Evolutionary conservation across 768 basidiomycete genomes (phyloP).

Genomic region (Amanita polypyramis): DNA sequence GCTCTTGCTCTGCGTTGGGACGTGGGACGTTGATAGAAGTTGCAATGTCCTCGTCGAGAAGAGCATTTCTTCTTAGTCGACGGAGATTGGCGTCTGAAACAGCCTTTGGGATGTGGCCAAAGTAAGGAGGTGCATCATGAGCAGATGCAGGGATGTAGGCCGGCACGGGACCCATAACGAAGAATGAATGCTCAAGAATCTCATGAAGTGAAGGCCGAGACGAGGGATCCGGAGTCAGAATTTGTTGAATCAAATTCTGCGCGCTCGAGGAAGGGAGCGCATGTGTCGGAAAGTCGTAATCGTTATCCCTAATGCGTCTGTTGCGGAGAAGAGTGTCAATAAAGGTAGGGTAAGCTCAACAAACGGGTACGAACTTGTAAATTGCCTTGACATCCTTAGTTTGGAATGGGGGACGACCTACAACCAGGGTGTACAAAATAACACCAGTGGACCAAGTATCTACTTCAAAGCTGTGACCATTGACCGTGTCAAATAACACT

Average conservation of each 20-base stretch:
- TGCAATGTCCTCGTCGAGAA: conserved; percentile 54
- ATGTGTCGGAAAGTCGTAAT: conserved; percentile 85
- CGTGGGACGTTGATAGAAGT: conserved; percentile 33
- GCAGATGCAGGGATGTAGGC: conserved; percentile 72
- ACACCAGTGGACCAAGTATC: conserved; percentile 98
- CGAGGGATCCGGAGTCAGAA: conserved; percentile 78
- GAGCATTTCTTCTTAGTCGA: conserved; percentile 48
- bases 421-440: conserved; percentile 87
- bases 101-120: conserved; percentile 49
- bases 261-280: conserved; percentile 61
- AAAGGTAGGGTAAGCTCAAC: not conserved
- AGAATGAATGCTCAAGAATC: conserved; percentile 80
- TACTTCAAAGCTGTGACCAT: conserved; percentile 97
- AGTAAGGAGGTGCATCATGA: conserved; percentile 67
- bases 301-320: conserved; percentile 87
- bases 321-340: conserved; percentile 5
- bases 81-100: conserved; percentile 62
- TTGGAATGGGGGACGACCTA: conserved; percentile 97
- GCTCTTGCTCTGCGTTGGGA: conserved; percentile 10
- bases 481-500: conserved; percentile 90
- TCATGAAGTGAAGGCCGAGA: conserved; percentile 76
- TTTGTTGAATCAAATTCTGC: conserved; percentile 69
- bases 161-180: conserved; percentile 73
- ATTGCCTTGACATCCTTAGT: conserved; percentile 97
- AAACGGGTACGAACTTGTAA: conserved; percentile 54